Evolutionary conservation across 805 yeast species (phyloP).

Genomic region (Saccharomyces mikatae): DNA sequence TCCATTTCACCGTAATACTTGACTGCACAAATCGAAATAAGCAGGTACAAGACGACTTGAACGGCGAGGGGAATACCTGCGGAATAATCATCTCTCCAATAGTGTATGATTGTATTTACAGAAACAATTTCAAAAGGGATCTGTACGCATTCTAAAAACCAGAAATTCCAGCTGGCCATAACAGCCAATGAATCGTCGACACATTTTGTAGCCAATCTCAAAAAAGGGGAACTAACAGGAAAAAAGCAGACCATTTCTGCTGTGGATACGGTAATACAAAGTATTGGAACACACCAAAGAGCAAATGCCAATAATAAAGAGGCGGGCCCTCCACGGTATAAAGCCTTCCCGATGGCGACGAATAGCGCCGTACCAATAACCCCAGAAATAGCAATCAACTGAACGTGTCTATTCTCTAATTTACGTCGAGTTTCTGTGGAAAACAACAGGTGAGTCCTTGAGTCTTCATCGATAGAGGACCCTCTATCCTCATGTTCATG

Average conservation of each 20-base stretch:
- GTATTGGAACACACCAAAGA: constrained; percentile 62
- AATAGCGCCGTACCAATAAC: constrained; percentile 77
- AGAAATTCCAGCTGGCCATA: constrained; percentile 73
- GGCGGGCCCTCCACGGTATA: constrained; percentile 63
- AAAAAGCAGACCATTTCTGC: constrained; percentile 75
- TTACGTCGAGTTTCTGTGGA: constrained; percentile 36
- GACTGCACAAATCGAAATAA: constrained; percentile 67
- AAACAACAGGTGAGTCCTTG: constrained; percentile 12
- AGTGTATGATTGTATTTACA: constrained; percentile 69
- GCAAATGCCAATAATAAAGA: constrained; percentile 56
- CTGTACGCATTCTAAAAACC: constrained; percentile 64
- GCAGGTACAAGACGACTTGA: constrained; percentile 54
- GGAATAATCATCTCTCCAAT: constrained; percentile 69
- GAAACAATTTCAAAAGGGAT: constrained; percentile 81
- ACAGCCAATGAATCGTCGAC: constrained; percentile 69
- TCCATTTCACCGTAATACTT: constrained; percentile 73
- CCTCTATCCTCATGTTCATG: constrained; percentile 4
- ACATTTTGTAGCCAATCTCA: constrained; percentile 65
- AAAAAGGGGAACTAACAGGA: constrained; percentile 72
- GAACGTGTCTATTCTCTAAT: constrained; percentile 63
- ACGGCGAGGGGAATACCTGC: constrained; percentile 64
- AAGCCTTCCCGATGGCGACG: constrained; percentile 59
- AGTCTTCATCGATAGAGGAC: constrained; percentile 2
- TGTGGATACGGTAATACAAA: constrained; percentile 57
- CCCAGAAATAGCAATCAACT: constrained; percentile 72